Conservation (phyloP, 179 eudicot genomes). For the Patellifolia procumbens region DNA sequence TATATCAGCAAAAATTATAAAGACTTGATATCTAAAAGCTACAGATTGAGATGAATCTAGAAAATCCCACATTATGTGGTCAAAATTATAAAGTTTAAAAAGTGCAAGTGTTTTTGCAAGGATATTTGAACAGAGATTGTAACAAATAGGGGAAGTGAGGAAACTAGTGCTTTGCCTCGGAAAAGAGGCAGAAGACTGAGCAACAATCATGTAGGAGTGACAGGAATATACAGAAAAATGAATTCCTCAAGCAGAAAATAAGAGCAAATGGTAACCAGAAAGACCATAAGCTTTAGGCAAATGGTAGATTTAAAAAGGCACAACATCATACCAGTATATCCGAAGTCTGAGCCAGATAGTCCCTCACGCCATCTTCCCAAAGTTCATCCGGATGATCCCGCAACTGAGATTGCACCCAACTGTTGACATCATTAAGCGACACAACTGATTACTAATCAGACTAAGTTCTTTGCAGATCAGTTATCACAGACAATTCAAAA, state of each 20-base stretch:
- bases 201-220: neutral
- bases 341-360: slow-evolving; percentile 72
- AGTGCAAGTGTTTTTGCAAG: too few species aligned
- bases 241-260: slow-evolving; percentile 1
- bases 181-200: neutral
- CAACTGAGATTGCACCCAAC: slow-evolving; percentile 93
- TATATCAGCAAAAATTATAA: too few species aligned
- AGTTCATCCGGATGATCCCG: slow-evolving; percentile 90
- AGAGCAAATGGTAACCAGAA: neutral
- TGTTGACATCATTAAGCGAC: slow-evolving; percentile 33
- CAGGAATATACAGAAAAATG: neutral
- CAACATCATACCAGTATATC: slow-evolving; percentile 55
- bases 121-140: too few species aligned
- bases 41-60: too few species aligned
- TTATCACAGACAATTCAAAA: neutral
- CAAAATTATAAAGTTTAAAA: too few species aligned
- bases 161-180: neutral
- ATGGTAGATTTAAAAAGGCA: neutral
- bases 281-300: neutral
- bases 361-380: slow-evolving; percentile 93
- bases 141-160: neutral
- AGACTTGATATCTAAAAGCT: too few species aligned
- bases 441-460: neutral
- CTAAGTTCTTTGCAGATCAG: neutral
- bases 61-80: too few species aligned